phyloP scores from a whole-genome alignment of 2,329 filamentous ascomycete genomes.

The Fusarium graminum region DNA sequence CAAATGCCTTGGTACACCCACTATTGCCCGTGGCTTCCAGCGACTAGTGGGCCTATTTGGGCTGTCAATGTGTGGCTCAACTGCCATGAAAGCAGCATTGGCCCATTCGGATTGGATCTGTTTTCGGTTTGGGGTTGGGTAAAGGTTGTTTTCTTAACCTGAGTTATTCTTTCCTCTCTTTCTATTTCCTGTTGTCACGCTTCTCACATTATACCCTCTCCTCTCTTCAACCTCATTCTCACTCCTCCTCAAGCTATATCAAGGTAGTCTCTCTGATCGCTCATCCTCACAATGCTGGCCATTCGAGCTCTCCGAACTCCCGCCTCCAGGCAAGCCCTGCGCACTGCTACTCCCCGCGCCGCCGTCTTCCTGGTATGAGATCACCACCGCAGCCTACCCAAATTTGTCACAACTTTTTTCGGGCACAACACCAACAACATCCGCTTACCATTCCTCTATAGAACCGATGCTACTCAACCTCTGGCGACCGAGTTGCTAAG shows the following conservation, averaged over 20 bases:
- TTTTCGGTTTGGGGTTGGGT: slow-evolving; percentile 34
- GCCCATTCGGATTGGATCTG: slow-evolving; percentile 41
- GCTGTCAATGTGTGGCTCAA: slow-evolving; percentile 41
- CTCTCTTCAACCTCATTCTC: slow-evolving; percentile 37
- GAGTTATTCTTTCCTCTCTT: slow-evolving; percentile 29
- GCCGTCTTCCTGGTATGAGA: slow-evolving; percentile 56
- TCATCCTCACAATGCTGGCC: slow-evolving; percentile 79
- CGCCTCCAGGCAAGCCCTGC: slow-evolving; percentile 82
- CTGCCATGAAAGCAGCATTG: slow-evolving; percentile 39
- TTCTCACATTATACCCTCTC: slow-evolving; percentile 32
- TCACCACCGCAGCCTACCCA: slow-evolving; percentile 36
- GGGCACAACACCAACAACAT: slow-evolving; percentile 33
- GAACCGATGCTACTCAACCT: slow-evolving; percentile 74
- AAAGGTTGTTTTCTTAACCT: slow-evolving; percentile 30
- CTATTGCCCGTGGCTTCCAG: slow-evolving; percentile 40
- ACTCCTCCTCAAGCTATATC: slow-evolving; percentile 37
- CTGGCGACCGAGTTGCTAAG: slow-evolving; percentile 82
- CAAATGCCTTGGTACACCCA: slow-evolving; percentile 27
- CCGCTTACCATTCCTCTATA: slow-evolving; percentile 49
- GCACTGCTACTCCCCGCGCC: slow-evolving; percentile 73
- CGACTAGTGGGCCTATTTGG: slow-evolving; percentile 41
- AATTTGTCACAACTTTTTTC: slow-evolving; percentile 2
- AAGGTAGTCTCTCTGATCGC: slow-evolving; percentile 32
- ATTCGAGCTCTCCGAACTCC: slow-evolving; percentile 82
- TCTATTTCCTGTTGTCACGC: slow-evolving; percentile 34